A percentile compares a stretch with the other conserved stretches of the same genome.
phyloP scores from a whole-genome alignment of 1,284 basidiomycete species.

The Ustilago vetiveriae region DNA sequence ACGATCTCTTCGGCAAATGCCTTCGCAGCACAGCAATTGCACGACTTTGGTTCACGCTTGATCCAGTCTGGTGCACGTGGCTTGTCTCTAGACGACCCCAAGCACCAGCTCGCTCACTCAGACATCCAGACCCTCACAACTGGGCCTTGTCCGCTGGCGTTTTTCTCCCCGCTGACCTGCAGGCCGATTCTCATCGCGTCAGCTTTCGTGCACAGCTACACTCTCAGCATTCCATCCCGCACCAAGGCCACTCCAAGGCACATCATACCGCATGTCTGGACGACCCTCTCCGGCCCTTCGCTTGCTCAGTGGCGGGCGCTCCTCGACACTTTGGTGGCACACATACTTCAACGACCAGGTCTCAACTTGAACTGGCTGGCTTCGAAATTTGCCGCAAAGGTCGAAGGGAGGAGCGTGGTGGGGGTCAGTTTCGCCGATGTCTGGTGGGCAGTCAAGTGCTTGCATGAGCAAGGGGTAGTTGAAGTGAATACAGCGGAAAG shows the following conservation, averaged over 20 bases:
- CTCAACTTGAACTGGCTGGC: constrained; percentile 6
- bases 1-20: neutral
- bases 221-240: constrained; percentile 1
- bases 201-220: constrained; percentile 2
- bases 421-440: constrained; percentile 17
- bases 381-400: constrained; percentile 1
- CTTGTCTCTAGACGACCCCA: neutral
- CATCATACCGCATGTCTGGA: constrained; percentile 29
- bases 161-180: constrained; percentile 14
- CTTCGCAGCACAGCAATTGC: constrained; percentile 2
- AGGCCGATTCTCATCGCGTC: constrained; percentile 8
- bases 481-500: neutral
- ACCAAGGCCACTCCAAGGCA: neutral
- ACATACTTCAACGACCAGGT: constrained; percentile 16
- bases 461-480: neutral
- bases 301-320: constrained; percentile 4
- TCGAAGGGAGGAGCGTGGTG: neutral
- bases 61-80: neutral
- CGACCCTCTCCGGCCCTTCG: constrained; percentile 11
- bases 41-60: constrained; percentile 1
- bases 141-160: constrained; percentile 12
- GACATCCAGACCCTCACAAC: constrained; percentile 4
- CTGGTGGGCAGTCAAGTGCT: neutral
- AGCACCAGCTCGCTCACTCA: neutral
- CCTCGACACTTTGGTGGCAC: constrained; percentile 8